Evolutionary conservation across 208 protist genomes (phyloP), one percentile per base, ranked within the genome.

Genomic region (Leishmania martiniquensis): DNA sequence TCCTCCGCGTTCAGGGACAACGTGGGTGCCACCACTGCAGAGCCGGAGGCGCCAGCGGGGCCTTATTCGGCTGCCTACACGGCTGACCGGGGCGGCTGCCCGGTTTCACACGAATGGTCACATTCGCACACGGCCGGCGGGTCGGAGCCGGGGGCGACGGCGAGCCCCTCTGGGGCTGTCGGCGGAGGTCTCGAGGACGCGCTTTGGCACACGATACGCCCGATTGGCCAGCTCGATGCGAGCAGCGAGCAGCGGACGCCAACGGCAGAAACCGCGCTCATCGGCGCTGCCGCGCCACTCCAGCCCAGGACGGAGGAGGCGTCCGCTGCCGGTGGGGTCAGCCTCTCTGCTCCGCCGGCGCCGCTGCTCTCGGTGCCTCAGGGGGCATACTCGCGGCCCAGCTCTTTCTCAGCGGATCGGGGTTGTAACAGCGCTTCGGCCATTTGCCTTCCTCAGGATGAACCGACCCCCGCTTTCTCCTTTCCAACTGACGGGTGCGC

Each of bases 161-260:
- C 59, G 59, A 65, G 22, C 59, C 25, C 17, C 59, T 15, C 39
- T 45, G 37, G 34, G 3, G 39, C 32, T 29, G 68, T 57, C 29
- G 9, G 12, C 3, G 52, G 51, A 7, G 51, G 32, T 65, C 55
- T 45, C 17, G 72, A 6, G 29, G 42, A 17, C 1, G 44, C 54
- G 52, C 69, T 83, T 47, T 83, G 80, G 80, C 74, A 83, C 79
- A 71, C 67, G 20, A 60, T 75, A 47, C 75, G 79, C 54, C 45
- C 67, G 4, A 47, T 78, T 7, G 49, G 49, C 32, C 66, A 25
- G 32, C 71, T 67, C 2, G 74, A 75, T 57, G 29, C 67, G 29
- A 55, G 62, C 39, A 69, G 49, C 39, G 63, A 37, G 1, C 63
- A 67, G 44, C 68, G 47, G 29, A 69, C 65, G 42, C 65, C 65